These are phyloP conservation scores for Talaromyces thailandensis DNA, from an alignment of 495 filamentous ascomycete species.

Conservation along the genomic window DNA sequence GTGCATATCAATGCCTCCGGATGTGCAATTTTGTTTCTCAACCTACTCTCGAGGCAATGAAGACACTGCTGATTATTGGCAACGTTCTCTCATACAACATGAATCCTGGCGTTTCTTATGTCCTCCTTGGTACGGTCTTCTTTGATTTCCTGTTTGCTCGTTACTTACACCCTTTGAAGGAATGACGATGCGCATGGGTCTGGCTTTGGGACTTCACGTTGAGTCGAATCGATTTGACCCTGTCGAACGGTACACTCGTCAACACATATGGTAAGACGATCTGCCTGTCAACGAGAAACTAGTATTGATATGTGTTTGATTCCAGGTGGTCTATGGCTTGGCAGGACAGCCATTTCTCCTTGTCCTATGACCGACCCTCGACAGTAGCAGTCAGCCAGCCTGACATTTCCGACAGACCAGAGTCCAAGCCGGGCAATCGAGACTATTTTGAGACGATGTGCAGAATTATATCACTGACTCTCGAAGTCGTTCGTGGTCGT, in stretches of 20 bases:
- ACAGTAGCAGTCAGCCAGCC: slow-evolving; percentile 44
- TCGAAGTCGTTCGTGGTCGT: slow-evolving; percentile 46
- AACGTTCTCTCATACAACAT: slow-evolving; percentile 56
- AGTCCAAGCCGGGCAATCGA: slow-evolving; percentile 38
- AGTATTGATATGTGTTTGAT: neutral
- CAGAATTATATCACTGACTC: slow-evolving; percentile 40
- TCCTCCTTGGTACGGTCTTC: slow-evolving; percentile 38
- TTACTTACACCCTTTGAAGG: slow-evolving; percentile 19
- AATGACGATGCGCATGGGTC: slow-evolving; percentile 50
- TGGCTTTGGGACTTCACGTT: slow-evolving; percentile 50
- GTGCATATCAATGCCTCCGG: slow-evolving; percentile 53
- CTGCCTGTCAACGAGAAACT: neutral
- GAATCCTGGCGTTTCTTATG: slow-evolving; percentile 56
- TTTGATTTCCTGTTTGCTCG: neutral
- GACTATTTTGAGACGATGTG: slow-evolving; percentile 49
- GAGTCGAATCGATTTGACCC: slow-evolving; percentile 36
- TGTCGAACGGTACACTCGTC: slow-evolving; percentile 23
- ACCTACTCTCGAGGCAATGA: slow-evolving; percentile 46
- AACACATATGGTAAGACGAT: slow-evolving; percentile 30
- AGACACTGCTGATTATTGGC: slow-evolving; percentile 49
- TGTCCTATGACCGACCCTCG: slow-evolving; percentile 51
- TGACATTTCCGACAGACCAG: slow-evolving; percentile 38
- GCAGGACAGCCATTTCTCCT: slow-evolving; percentile 52
- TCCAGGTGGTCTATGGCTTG: slow-evolving; percentile 49
- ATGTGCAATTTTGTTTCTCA: slow-evolving; percentile 53